Conservation (phyloP, 148 eudicot species). For the Simmondsia chinensis region DNA sequence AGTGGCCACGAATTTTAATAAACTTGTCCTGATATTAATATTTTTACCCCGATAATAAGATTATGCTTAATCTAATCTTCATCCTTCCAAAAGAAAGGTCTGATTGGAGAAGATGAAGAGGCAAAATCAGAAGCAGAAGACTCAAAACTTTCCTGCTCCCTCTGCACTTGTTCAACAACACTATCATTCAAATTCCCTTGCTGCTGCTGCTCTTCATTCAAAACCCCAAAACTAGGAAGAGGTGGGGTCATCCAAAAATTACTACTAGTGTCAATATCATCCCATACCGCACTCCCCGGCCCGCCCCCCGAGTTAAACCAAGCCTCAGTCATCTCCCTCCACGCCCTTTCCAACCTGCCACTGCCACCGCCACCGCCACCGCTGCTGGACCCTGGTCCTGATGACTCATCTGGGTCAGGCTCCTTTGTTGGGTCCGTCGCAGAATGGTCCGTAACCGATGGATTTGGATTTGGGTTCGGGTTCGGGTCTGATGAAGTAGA, state of each 20-base stretch:
- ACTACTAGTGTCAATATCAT: slow-evolving; percentile 50
- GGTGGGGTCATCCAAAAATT: slow-evolving; percentile 42
- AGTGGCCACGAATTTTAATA: no score
- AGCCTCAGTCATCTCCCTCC: slow-evolving; percentile 68
- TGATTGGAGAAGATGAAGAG: slow-evolving; percentile 37
- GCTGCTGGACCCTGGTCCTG: slow-evolving; percentile 14
- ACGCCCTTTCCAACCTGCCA: slow-evolving; percentile 33
- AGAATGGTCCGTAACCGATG: slow-evolving; percentile 1
- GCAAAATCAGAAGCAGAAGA: slow-evolving; percentile 27
- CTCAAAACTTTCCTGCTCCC: slow-evolving; percentile 12
- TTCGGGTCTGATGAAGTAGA: not conserved
- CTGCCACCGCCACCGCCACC: slow-evolving; percentile 7
- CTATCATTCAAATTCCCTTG: not conserved
- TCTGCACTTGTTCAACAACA: slow-evolving; percentile 13
- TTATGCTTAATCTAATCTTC: slow-evolving; percentile 7
- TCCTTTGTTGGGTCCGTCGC: not conserved
- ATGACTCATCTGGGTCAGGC: slow-evolving; percentile 14
- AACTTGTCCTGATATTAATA: no score
- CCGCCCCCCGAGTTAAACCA: slow-evolving; percentile 88
- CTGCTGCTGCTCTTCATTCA: slow-evolving; percentile 15
- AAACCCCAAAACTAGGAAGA: slow-evolving; percentile 17
- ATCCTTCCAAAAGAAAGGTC: slow-evolving; percentile 43
- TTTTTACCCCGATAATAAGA: not conserved
- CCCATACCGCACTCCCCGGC: slow-evolving; percentile 87
- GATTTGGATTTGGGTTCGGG: not conserved